These are phyloP conservation scores for Nematocida ironsii DNA, from an alignment of 371 early-diverging fungal genomes.

Conservation along the genomic window DNA sequence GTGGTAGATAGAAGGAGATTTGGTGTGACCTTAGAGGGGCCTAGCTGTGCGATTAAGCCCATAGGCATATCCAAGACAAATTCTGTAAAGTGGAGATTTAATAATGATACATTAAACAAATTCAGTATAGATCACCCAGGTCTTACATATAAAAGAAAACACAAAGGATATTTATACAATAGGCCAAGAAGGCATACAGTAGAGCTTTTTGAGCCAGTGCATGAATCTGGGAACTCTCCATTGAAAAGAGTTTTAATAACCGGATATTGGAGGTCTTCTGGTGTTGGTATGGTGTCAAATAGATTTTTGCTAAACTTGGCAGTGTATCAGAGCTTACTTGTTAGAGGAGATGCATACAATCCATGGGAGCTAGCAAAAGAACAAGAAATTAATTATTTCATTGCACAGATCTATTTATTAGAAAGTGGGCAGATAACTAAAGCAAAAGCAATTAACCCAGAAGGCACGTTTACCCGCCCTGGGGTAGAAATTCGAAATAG, in stretches of 20 bases:
- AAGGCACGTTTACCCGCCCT: background rate
- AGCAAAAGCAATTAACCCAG: background rate
- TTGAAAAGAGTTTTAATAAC: slow-evolving; percentile 5
- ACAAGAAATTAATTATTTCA: background rate
- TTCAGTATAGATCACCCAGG: slow-evolving; percentile 18
- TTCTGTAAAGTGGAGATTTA: background rate
- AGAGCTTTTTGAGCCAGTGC: slow-evolving; percentile 30
- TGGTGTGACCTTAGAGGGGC: background rate
- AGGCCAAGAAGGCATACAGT: slow-evolving; percentile 16
- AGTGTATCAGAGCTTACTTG: slow-evolving; percentile 21
- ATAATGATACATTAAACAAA: background rate
- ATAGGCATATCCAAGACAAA: background rate
- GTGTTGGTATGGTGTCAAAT: slow-evolving; percentile 27
- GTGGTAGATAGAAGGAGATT: background rate
- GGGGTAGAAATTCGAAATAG: slow-evolving; percentile 32
- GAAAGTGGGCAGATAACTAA: slow-evolving; percentile 33
- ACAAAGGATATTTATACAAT: slow-evolving; percentile 28
- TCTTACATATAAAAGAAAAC: background rate
- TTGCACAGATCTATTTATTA: slow-evolving; percentile 19
- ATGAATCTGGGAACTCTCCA: background rate
- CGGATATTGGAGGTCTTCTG: slow-evolving; percentile 5
- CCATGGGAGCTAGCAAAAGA: background rate
- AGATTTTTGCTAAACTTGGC: slow-evolving; percentile 13
- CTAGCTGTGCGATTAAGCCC: background rate
- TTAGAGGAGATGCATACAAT: background rate